These are phyloP conservation scores for Elsinoe arachidis DNA, from an alignment of 2,329 filamentous ascomycete genomes.

Conservation along the genomic window DNA sequence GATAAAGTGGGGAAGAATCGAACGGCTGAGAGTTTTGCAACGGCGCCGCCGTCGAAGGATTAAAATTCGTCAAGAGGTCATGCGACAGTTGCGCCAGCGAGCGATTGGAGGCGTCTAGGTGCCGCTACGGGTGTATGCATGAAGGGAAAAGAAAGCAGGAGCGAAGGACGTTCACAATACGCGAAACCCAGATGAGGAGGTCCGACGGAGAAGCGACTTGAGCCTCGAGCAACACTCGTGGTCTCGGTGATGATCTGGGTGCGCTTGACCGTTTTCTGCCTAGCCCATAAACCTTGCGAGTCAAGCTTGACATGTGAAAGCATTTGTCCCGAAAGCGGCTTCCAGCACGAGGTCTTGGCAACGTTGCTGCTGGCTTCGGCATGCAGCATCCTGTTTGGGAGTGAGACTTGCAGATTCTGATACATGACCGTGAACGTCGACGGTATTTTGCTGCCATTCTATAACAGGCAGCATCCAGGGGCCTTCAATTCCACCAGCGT, in stretches of 20 bases:
- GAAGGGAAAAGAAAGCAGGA: neutral
- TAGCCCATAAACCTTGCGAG: neutral
- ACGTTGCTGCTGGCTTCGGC: neutral
- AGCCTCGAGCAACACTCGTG: neutral
- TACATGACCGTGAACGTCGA: neutral
- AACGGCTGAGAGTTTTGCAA: constrained; percentile 9
- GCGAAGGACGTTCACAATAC: neutral
- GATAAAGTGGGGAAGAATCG: constrained; percentile 14
- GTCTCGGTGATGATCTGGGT: neutral
- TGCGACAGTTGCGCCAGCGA: neutral
- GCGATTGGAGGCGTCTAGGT: neutral
- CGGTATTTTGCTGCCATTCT: no score
- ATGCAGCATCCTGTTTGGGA: neutral
- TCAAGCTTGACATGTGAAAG: neutral
- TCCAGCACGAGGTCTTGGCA: neutral
- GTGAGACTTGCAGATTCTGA: no score
- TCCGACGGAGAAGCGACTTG: neutral
- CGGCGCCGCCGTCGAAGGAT: neutral
- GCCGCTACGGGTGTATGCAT: neutral
- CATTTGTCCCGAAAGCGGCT: neutral
- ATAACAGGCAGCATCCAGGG: no score
- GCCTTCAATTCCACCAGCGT: no score
- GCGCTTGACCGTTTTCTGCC: neutral
- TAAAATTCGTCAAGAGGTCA: neutral
- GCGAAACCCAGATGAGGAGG: neutral